Percentiles rank a stretch among this genome's conserved stretches.
phyloP scores from a whole-genome alignment of 1,284 basidiomycete species.

The Ceratobasidium sp. region DNA sequence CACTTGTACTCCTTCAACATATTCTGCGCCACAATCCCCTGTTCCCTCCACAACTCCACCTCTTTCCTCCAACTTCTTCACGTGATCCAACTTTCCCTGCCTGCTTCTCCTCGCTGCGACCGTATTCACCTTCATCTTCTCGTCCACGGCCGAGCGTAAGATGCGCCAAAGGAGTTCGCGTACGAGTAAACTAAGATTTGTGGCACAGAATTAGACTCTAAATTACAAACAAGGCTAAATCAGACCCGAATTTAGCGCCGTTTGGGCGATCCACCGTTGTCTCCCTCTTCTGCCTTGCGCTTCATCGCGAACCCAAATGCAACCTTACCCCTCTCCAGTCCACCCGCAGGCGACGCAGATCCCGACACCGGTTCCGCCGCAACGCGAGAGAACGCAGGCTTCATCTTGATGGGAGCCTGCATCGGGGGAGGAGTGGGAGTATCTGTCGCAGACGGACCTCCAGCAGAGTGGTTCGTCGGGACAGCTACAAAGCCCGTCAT shows the following conservation, averaged over 20 bases:
- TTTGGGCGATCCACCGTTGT: slow-evolving; percentile 50
- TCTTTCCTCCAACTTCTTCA: slow-evolving; percentile 72
- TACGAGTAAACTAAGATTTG: too few relatives aligned
- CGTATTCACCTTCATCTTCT: slow-evolving; percentile 84
- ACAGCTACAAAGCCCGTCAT: slow-evolving; percentile 75
- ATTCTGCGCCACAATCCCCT: slow-evolving; percentile 56
- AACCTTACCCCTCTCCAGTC: slow-evolving; percentile 78
- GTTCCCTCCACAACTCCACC: slow-evolving; percentile 70
- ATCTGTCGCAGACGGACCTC: slow-evolving; percentile 64
- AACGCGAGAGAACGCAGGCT: slow-evolving; percentile 82
- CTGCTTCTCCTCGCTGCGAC: slow-evolving; percentile 80
- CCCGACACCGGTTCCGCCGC: slow-evolving; percentile 58
- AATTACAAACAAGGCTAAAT: too few relatives aligned
- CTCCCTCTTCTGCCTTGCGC: slow-evolving; percentile 76
- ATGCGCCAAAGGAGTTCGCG: too few relatives aligned
- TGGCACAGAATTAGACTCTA: too few relatives aligned
- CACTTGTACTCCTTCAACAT: slow-evolving; percentile 27
- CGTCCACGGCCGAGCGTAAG: slow-evolving; percentile 72
- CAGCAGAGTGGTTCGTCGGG: slow-evolving; percentile 63
- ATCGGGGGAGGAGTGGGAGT: slow-evolving; percentile 63
- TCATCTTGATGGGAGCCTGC: slow-evolving; percentile 62
- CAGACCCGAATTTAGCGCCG: slow-evolving; percentile 35
- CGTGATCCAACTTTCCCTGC: slow-evolving; percentile 81
- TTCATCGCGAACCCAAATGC: slow-evolving; percentile 81
- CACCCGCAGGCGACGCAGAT: slow-evolving; percentile 61